Evolutionary conservation across 768 basidiomycete genomes (phyloP), one percentile per base, ranked within the genome.

Genomic region (Rhodotorula paludigena): DNA sequence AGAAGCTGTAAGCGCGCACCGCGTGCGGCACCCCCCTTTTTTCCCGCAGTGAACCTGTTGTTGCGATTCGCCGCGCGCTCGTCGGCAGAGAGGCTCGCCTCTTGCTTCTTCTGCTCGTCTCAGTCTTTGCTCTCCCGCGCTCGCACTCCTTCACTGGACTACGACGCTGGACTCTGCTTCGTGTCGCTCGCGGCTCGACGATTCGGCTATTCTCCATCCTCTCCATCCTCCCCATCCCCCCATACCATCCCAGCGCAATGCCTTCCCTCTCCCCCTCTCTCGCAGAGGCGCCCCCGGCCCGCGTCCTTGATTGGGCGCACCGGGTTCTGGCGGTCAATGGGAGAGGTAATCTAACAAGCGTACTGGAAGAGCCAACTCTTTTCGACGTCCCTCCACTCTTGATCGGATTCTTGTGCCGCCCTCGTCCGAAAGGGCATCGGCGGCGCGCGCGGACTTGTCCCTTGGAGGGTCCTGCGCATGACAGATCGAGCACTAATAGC

Each of bases 401-500:
- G 60, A 54, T 47, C 57, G 44, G 57, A 68, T 28, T n/a, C n/a
- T n/a, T n/a, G n/a, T n/a, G n/a, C n/a, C n/a, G n/a, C n/a, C 53
- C 53, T 38, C 30, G 25, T 32, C 28, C 20, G n/a, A n/a, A n/a
- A n/a, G n/a, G n/a, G n/a, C n/a, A n/a, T n/a, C n/a, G n/a, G n/a
- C n/a, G n/a, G n/a, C 35, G 12, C 36, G 49, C 39, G 44, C 44
- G 11, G 53, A 10, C 7, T 12, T n/a, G n/a, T 32, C 55, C 38
- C 28, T 25, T 30, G 20, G 32, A 32, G 66, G 51, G 47, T 23
- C 18, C 33, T 5, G 16, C 16, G 45, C 53, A 63, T 63, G 67
- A 69, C 54, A n/a, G 66, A 58, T 62, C 57, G 61, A 68, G 66
- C 66, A 68, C 66, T 68, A 68, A 58, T 55, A 63, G 61, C 32